Evolutionary conservation across 495 filamentous ascomycete species (phyloP), one percentile per base, ranked within the genome.

Genomic region (Apodospora peruviana): DNA sequence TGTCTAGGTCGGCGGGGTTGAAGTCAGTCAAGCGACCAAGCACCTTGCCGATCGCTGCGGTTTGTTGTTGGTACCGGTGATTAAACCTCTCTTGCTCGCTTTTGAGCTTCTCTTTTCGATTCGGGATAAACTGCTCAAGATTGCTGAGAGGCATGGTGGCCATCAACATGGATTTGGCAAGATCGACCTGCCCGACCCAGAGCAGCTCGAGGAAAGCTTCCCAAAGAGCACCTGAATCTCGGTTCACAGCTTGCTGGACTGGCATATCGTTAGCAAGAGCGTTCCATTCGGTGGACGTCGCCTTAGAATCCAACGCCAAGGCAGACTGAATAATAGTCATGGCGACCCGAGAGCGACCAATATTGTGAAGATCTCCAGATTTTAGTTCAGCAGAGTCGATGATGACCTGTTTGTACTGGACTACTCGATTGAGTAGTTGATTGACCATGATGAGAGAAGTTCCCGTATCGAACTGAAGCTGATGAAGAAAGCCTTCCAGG

Each of bases 21-120:
- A 93, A 94, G 44, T 90, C 85, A 25, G 80, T 80, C 23, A 96
- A 64, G 8, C 87, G 79, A 48, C 87, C 85, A 32, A 95, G 75
- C 24, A 91, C 80, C 46, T 80, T 78, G 24, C 81, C 80, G 17
- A 91, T 80, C 2, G 85, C 75, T 40, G 80, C 76, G 19, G 82
- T 82, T 5, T 90, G 75, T 52, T 86, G 75, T 12, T 80, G 76
- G 48, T 87, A 87, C 34, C 83, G 79, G 37, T 73, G 61, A 57
- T 95, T 95, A 71, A 90, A 96, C 39, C 82, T 57, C 40, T 55
- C 53, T 34, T 82, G 59, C 43, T 54, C 55, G 48, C 55, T 75
- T 43, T 84, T 78, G 42, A 74, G 66, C 48, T 68, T 62, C 21
- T 79, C 69, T 40, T 69, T 70, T 18, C 70, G 64, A 39, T 34